Conservation (phyloP, 169 alveolate genomes). For the Eimeria tenella region DNA sequence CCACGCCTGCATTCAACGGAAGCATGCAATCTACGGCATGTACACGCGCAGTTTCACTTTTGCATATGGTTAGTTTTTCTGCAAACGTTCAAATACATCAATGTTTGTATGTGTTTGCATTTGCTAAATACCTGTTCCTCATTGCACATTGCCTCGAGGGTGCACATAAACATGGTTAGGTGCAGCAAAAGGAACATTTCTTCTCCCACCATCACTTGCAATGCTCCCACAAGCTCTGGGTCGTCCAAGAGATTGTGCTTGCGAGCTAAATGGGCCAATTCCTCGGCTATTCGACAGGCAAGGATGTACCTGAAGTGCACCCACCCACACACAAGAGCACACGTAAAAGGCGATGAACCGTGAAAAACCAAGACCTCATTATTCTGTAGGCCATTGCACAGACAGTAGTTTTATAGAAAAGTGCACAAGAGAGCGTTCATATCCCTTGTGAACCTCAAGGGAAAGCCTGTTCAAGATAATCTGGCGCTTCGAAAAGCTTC, state of each 20-base stretch:
- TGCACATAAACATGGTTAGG: conserved; percentile 79
- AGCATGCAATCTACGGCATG: too few species aligned
- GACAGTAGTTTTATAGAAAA: too few species aligned
- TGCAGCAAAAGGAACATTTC: conserved; percentile 80
- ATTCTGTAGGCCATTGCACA: too few species aligned
- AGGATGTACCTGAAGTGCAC: conserved; percentile 28
- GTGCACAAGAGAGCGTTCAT: too few species aligned
- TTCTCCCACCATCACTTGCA: conserved; percentile 80
- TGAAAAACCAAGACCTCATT: background rate
- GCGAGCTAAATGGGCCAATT: conserved; percentile 31
- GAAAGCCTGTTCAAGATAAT: too few species aligned
- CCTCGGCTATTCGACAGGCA: conserved; percentile 74
- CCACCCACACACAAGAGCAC: background rate
- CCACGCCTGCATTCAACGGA: too few species aligned
- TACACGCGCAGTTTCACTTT: too few species aligned
- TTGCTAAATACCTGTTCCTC: conserved; percentile 64
- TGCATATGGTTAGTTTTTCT: too few species aligned
- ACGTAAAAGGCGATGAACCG: background rate
- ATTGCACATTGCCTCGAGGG: conserved; percentile 75
- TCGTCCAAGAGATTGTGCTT: conserved; percentile 44
- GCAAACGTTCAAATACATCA: too few species aligned
- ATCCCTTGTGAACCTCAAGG: too few species aligned
- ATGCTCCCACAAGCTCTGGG: background rate
- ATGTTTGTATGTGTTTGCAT: too few species aligned
- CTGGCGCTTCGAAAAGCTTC: too few species aligned